Base-by-base conservation (phyloP, 108 stramenopile species). In the Aurantiochytrium sp. region DNA sequence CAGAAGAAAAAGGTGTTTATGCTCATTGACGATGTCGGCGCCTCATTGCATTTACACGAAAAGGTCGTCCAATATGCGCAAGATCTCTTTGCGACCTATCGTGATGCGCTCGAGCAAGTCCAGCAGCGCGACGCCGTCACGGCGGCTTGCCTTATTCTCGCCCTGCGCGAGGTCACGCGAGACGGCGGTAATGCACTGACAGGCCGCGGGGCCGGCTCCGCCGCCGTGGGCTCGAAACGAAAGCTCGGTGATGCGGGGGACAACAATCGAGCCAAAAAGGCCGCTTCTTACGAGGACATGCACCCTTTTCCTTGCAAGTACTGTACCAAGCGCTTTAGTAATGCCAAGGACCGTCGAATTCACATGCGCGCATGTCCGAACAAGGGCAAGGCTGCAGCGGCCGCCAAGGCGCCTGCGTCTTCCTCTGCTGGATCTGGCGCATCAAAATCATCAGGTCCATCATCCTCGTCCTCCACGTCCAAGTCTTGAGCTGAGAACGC, bases 1-100 rank as follows among this genome's bases (percentile, higher is more conserved):
- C 76, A 83, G 23, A 83, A 83, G 51, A 83, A 83, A 53, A 53
- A 83, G 51, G 76, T 83, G 18, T 83, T 83, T 45, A 47, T 53
- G 51, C 45, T 83, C 23, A 47, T 83, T 2, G 76, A 83, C 49
- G 76, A 83, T 35, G 76, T 83, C 51, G 76, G 76, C 51, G 76
- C 45, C 23, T 53, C 49, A 1, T 4, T 83, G 44, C 76, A 83
- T 12, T 23, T 83, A 6, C 76, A 83, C 51, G 49, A 83, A 25
- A 83, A 83, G 51, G 51, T 83, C 6, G n/a, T 83, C n/a, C 49
- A 83, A 45, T 25, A 21, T 23, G 76, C 76, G 0, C 45, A 83
- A 23, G 76, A 4, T 8, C 28, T 25, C 28, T 83, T 83, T 28
- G 76, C 76, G 28, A 45, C 45, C 45, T 83, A 83, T 28, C 45